Evolutionary conservation across 257 asterid genomes (phyloP), one percentile per base, ranked within the genome.

Genomic region (Mitragyna speciosa): DNA sequence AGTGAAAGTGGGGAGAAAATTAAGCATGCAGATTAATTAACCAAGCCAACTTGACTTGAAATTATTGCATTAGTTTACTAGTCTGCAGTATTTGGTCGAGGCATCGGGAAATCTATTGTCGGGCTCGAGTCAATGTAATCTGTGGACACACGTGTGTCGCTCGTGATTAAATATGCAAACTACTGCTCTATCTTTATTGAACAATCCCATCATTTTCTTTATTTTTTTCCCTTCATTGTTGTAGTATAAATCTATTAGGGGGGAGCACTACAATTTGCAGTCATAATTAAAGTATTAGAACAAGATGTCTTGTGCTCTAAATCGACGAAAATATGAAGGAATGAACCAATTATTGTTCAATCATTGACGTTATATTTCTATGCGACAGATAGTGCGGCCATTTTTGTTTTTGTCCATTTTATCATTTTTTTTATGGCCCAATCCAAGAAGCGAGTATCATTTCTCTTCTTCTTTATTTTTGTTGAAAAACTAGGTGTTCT

Each of bases 21-120:
- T 68, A 58, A 56, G 54, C 39, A 67, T 67, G 49, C 63, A 56
- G n/a, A 56, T 56, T 56, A 56, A 36, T 3, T 56, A 19, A 45
- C 11, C 41, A 45, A 45, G 11, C 49, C 49, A 45, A 45, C 49
- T 45, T 43, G 7, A 43, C 7, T 43, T 2, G 7, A 5, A 45
- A 45, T 45, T 45, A 45, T 51, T 51, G 58, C 58, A 12, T 51
- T 51, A 51, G 20, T 51, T 51, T 51, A 51, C 16, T 51, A 1
- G 22, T 12, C 12, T 64, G 41, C 30, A 12, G 24, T 65, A 12
- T 33, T 67, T 12, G 11, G 12, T 47, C 15, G 79, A 28, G 69
- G 83, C 81, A 75, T 75, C 63, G 86, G 86, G 83, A 83, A 83
- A 76, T 36, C 83, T 61, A 73, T 54, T 68, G 48, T 73, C 78